Conservation (phyloP, 1,139 yeast genomes). For the Zygosaccharomyces sapae region DNA sequence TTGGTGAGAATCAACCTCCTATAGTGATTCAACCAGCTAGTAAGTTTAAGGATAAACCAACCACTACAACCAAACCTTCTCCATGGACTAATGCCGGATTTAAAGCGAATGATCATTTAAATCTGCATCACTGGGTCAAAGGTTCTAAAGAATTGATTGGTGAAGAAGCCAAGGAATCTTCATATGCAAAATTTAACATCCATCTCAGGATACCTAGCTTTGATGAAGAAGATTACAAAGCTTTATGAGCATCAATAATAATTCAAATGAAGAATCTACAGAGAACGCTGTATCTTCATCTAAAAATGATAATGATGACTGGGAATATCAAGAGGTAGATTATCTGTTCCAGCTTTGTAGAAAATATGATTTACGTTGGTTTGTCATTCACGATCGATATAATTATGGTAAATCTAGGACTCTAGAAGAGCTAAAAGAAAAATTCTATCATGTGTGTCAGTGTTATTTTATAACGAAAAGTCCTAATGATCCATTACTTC, state of each 20-base stretch:
- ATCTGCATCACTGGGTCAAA: conserved; percentile 80
- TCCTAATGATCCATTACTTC: conserved; percentile 43
- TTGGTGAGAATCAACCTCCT: conserved; percentile 94
- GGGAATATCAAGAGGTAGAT: conserved; percentile 77
- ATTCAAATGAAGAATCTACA: conserved; percentile 30
- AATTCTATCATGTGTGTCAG: conserved; percentile 63
- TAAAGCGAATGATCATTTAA: conserved; percentile 51
- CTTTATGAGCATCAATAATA: conserved; percentile 43
- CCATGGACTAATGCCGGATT: conserved; percentile 79
- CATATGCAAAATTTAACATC: conserved; percentile 73
- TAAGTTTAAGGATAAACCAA: conserved; percentile 63
- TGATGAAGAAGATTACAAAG: conserved; percentile 58
- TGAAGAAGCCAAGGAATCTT: conserved; percentile 46
- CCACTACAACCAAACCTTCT: conserved; percentile 57
- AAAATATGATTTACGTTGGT: conserved; percentile 82
- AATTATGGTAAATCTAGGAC: conserved; percentile 37
- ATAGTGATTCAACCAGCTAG: conserved; percentile 53
- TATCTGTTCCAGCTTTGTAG: conserved; percentile 69
- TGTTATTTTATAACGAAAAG: conserved; percentile 32
- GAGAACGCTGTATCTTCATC: conserved; percentile 12
- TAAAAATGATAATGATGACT: conserved; percentile 28
- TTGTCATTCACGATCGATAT: conserved; percentile 74
- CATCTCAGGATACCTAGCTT: conserved; percentile 67
- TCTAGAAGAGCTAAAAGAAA: conserved; percentile 77
- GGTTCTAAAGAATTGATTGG: conserved; percentile 53